These are phyloP conservation scores for Sclerotinia minor DNA, from an alignment of 2,329 filamentous ascomycete species.

Conservation along the genomic window DNA sequence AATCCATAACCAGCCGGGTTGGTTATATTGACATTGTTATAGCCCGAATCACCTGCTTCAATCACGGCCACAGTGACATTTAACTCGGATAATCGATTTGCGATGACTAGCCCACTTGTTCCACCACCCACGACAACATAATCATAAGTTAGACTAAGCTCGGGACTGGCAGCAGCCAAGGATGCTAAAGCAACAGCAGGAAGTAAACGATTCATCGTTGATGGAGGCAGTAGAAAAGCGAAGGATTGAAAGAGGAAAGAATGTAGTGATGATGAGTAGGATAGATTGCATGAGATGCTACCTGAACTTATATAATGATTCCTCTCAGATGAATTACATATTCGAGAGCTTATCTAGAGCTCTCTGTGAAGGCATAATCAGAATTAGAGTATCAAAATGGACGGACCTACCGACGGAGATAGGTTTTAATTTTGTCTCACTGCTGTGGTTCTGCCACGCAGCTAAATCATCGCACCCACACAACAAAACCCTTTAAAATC, in stretches of 20 bases:
- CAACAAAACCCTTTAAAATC: neutral
- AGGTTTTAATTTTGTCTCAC: too few species aligned
- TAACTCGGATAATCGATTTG: conserved; percentile 14
- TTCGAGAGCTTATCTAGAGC: neutral
- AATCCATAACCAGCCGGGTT: conserved; percentile 24
- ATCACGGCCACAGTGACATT: conserved; percentile 26
- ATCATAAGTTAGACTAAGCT: conserved; percentile 11
- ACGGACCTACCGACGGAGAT: neutral
- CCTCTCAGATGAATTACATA: neutral
- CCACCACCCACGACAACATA: conserved; percentile 26
- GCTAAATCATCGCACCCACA: neutral
- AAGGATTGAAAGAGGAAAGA: neutral
- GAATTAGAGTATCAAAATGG: neutral
- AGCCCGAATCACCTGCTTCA: conserved; percentile 20
- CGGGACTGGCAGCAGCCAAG: neutral
- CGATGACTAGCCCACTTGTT: conserved; percentile 23
- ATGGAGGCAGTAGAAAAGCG: too few species aligned
- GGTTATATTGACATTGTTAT: conserved; percentile 9
- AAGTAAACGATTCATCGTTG: conserved; percentile 4
- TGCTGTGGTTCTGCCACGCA: neutral
- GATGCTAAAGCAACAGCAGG: conserved; percentile 10
- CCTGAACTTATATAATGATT: neutral
- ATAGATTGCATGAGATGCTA: neutral
- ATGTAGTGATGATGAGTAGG: neutral
- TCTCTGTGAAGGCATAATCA: too few species aligned